Evolutionary conservation across 495 filamentous ascomycete genomes (phyloP), one percentile per base, ranked within the genome.

Genomic region (Umbilicaria muhlenbergii): DNA sequence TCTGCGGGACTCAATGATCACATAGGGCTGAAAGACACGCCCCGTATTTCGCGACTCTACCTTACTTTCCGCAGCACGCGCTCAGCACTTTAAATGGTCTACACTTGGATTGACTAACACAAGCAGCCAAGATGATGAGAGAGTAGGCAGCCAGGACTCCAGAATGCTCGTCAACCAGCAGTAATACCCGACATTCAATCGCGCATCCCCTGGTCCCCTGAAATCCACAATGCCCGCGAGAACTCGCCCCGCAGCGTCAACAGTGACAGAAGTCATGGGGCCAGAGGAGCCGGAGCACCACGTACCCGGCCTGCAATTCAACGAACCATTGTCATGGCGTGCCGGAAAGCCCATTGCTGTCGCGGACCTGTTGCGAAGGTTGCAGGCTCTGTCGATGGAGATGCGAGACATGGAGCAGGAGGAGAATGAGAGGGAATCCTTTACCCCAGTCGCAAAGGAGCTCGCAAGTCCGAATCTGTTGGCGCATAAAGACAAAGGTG

Each of bases 301-400:
- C 19, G 28, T 48, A 32, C 18, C 49, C 2, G 51, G 46, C 19
- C 69, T 88, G 17, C 58, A 73, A 49, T 95, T 96, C 73, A 77
- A 89, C 52, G 81, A 95, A 54, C 71, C 85, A 14, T 63, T 99
- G 34, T 80, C 86, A 62, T 95, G 92, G 86, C 82, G 83, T 53
- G 83, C 86, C 38, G 92, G 89, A 42, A 91, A 84, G 56, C 61
- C 70, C 28, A 94, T 99, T 53, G 68, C 81, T 34, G 79, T 88
- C 38, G 80, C 73, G 47, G 83, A 87, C 41, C 76, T 99, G 31
- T 67, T 94, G 46, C 69, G 77, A 53, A 77, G 89, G 15, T 73
- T 99, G 36, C 79, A 85, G 51, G 66, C 72, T 6, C 78, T 99
- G 17, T 76, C 75, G 43, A 80, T 83, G 47, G 91, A 99, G 67